Percentiles rank a stretch among this genome's conserved stretches.
Conservation (phyloP, 371 early-diverging fungal species). For the Syncephalastrum monosporum region DNA sequence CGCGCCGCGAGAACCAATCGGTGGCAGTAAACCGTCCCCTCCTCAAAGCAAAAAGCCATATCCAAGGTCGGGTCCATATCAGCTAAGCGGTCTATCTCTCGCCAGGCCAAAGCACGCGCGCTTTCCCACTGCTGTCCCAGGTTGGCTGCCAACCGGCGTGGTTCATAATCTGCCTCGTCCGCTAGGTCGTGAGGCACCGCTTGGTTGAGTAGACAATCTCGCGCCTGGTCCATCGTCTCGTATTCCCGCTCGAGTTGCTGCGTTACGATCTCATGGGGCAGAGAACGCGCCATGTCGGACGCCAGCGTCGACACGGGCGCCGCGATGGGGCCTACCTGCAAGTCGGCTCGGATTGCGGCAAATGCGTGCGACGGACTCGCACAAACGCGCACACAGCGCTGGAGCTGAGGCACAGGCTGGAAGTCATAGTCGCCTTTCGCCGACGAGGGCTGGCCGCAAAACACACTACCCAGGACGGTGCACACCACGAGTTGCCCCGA, state of each 20-base stretch:
- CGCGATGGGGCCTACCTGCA: conserved; percentile 1
- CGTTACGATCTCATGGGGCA: conserved; percentile 30
- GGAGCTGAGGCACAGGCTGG: conserved; percentile 43
- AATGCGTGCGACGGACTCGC: conserved; percentile 61
- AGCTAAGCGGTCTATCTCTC: conserved; percentile 7
- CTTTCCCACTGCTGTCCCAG: background rate
- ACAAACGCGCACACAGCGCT: conserved; percentile 51
- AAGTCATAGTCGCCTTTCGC: conserved; percentile 26
- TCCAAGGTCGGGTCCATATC: conserved; percentile 29
- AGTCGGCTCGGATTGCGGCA: conserved; percentile 58
- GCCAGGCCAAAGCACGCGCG: conserved; percentile 19
- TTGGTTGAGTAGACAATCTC: too few species aligned
- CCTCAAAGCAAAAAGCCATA: conserved; percentile 32
- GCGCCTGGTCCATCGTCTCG: background rate
- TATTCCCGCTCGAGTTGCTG: conserved; percentile 8
- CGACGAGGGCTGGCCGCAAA: conserved; percentile 37
- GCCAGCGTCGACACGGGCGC: conserved; percentile 25
- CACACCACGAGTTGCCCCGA: conserved; percentile 51
- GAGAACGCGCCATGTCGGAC: conserved; percentile 30
- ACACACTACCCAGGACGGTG: conserved; percentile 52
- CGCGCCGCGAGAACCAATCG: conserved; percentile 22
- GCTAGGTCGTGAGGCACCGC: too few species aligned
- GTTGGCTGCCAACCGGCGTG: too few species aligned
- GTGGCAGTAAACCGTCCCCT: conserved; percentile 51
- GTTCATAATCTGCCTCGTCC: background rate